Conservation (phyloP, 305 asterid genomes). For the Vinca major region DNA sequence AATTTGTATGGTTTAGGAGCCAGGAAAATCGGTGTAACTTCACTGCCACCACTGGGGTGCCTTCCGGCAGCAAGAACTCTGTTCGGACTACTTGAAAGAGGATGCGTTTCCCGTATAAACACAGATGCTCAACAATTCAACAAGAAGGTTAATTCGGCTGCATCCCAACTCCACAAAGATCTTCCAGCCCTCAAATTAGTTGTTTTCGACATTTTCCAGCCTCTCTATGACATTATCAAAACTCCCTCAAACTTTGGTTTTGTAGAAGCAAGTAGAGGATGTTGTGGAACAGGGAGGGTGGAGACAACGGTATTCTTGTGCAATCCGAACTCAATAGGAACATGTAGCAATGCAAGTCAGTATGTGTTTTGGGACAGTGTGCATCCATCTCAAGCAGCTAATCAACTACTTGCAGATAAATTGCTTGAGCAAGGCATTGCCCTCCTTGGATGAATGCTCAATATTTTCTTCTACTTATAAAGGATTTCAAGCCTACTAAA, state of each 20-base stretch:
- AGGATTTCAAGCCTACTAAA: not conserved
- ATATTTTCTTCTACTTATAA: not conserved
- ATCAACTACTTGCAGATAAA: constrained; percentile 60
- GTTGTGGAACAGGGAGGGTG: constrained; percentile 74
- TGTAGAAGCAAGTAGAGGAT: constrained; percentile 55
- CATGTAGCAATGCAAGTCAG: constrained; percentile 64
- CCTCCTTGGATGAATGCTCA: constrained; percentile 40
- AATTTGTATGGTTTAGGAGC: constrained; percentile 64
- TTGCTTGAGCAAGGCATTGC: constrained; percentile 62
- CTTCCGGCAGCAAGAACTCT: constrained; percentile 61
- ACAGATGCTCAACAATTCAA: constrained; percentile 69
- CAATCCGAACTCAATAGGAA: constrained; percentile 57
- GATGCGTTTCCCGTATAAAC: constrained; percentile 61
- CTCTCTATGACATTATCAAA: constrained; percentile 52
- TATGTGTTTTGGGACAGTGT: constrained; percentile 97
- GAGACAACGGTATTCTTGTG: constrained; percentile 61
- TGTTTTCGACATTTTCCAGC: constrained; percentile 59
- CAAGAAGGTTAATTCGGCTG: constrained; percentile 53
- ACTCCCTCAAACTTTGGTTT: constrained; percentile 59
- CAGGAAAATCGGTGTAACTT: constrained; percentile 74
- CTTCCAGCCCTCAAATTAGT: constrained; percentile 60
- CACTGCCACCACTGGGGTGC: constrained; percentile 79
- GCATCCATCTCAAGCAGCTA: constrained; percentile 90
- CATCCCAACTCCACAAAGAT: constrained; percentile 46
- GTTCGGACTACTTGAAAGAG: constrained; percentile 53